phyloP scores from a whole-genome alignment of 164 flowering plant genomes.

The Magnolia kwangsiensis region DNA sequence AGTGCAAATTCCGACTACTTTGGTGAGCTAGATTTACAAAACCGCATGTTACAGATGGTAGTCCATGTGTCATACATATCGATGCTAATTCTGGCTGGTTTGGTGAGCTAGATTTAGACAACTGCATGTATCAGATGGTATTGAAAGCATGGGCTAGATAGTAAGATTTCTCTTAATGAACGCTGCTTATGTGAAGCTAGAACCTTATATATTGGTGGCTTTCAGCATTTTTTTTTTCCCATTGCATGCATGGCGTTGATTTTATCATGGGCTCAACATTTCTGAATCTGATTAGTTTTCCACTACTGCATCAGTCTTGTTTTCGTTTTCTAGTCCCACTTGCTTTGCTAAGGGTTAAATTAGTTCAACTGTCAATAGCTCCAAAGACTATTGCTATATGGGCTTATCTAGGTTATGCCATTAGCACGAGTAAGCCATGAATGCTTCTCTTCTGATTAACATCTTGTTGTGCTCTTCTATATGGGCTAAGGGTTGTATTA shows the following conservation, averaged over 20 bases:
- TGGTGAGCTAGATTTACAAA: neutral
- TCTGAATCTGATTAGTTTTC: neutral
- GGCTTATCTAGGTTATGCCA: neutral
- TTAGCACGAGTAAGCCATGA: neutral
- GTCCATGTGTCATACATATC: too few species aligned
- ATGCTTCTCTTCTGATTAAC: neutral
- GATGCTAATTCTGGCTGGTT: neutral
- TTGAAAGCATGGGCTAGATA: neutral
- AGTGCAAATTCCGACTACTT: neutral
- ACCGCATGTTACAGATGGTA: neutral
- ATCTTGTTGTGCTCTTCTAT: slow-evolving; percentile 21
- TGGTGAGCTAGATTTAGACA: neutral
- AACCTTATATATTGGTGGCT: too few species aligned
- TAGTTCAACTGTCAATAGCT: neutral
- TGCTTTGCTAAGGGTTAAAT: neutral
- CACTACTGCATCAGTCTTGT: neutral
- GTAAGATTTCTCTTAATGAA: neutral
- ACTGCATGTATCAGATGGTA: too few species aligned
- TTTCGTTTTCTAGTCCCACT: neutral
- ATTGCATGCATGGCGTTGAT: too few species aligned
- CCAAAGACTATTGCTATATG: neutral
- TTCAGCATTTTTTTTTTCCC: too few species aligned
- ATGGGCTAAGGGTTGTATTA: too few species aligned
- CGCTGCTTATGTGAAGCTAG: neutral
- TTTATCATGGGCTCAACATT: neutral